phyloP scores from a whole-genome alignment of 495 filamentous ascomycete species.

The Aspergillus campestris region DNA sequence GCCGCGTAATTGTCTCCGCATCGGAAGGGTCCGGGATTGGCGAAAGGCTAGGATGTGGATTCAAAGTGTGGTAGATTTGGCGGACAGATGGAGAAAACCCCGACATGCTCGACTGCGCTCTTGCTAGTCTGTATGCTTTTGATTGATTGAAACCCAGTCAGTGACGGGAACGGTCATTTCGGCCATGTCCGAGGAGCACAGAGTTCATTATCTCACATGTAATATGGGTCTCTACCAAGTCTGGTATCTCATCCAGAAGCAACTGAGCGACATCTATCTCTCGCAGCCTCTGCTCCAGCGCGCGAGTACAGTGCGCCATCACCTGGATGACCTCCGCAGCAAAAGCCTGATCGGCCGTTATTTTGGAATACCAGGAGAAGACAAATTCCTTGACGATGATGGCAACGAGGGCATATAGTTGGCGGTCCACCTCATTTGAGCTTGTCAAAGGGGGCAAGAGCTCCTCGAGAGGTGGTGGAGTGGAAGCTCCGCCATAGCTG shows the following conservation, averaged over 20 bases:
- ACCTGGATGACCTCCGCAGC: conserved; percentile 80
- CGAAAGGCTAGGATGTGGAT: conserved; percentile 69
- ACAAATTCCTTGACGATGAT: conserved; percentile 84
- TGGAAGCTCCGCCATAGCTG: conserved; percentile 27
- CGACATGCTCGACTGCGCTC: conserved; percentile 41
- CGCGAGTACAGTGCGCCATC: conserved; percentile 82
- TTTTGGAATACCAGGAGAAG: conserved; percentile 83
- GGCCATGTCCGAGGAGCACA: not conserved
- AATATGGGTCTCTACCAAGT: conserved; percentile 71
- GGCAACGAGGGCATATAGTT: conserved; percentile 86
- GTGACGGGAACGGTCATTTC: not conserved
- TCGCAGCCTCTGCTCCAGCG: conserved; percentile 74
- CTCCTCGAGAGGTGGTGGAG: conserved; percentile 57
- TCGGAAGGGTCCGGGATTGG: conserved; percentile 56
- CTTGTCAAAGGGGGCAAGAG: conserved; percentile 85
- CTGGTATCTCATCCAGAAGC: conserved; percentile 82
- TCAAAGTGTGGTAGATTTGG: conserved; percentile 73
- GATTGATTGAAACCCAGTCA: not conserved
- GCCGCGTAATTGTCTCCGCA: conserved; percentile 43
- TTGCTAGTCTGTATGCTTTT: conserved; percentile 46
- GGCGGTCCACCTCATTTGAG: conserved; percentile 82
- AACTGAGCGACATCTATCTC: conserved; percentile 75
- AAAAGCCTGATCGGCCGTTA: conserved; percentile 82
- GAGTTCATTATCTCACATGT: conserved; percentile 47
- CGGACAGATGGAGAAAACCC: conserved; percentile 35